Percentiles rank a stretch among this genome's conserved stretches.
These are phyloP conservation scores for Candida wancherniae DNA, from an alignment of 805 yeast genomes.

Conservation along the genomic window DNA sequence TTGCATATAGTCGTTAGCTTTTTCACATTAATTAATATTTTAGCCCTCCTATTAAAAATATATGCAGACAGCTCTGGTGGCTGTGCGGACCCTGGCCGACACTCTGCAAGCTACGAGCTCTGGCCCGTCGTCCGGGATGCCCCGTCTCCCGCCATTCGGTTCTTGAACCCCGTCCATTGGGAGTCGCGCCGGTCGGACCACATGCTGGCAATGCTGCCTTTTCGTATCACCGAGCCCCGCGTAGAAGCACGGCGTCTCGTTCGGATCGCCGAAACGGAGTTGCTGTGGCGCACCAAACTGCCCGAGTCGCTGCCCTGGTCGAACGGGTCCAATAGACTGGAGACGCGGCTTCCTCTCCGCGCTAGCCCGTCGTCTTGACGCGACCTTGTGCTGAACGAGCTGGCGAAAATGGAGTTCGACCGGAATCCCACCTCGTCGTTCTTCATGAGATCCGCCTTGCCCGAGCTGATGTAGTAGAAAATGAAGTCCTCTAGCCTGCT, in stretches of 20 bases:
- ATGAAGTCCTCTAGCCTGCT: constrained; percentile 18
- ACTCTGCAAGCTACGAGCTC: no score
- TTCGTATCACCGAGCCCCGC: background rate
- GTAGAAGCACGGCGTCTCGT: constrained; percentile 1
- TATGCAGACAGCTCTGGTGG: no score
- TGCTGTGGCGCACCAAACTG: constrained; percentile 2
- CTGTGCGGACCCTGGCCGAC: no score
- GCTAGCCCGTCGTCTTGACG: constrained; percentile 1
- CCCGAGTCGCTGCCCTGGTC: constrained; percentile 5
- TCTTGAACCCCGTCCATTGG: constrained; percentile 5
- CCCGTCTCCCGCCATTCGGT: no score
- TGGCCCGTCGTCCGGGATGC: no score
- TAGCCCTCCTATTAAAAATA: no score
- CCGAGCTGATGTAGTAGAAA: constrained; percentile 4
- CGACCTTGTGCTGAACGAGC: constrained; percentile 4
- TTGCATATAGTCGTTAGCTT: constrained; percentile 1
- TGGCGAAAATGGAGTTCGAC: constrained; percentile 5
- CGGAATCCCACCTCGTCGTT: constrained; percentile 1
- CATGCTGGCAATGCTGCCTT: background rate
- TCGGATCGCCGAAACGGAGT: constrained; percentile 1
- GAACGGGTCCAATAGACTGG: constrained; percentile 10
- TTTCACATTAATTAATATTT: no score
- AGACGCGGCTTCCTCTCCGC: constrained; percentile 2
- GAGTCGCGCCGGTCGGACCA: constrained; percentile 2
- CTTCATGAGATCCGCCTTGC: constrained; percentile 5